Base-by-base conservation (phyloP, 257 asterid species). In the Vinca minor region DNA sequence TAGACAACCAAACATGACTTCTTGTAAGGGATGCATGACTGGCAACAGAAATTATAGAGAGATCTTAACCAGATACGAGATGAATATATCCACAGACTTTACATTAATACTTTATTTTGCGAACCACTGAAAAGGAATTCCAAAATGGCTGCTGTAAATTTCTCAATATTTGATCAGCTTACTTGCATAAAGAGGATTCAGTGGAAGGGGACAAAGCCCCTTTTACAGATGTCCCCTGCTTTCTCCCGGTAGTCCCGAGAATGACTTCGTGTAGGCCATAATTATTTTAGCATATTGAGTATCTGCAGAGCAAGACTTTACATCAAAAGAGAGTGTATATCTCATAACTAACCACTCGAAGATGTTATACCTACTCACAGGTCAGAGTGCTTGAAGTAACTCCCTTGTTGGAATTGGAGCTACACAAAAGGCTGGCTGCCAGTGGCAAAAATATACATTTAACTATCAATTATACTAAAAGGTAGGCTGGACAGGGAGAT, bases 161-260 rank as follows among this genome's bases (percentile, higher is more conserved):
- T 62, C 35, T 58, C 49, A 14, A 76, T 20, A 62, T 50, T 38
- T 49, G 39, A 66, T 63, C 38, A 6, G 59, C 71, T 77, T 81
- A 92, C 98, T 92, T 87, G 96, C 98, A 89, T 73, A 89, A 66
- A 69, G 87, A 81, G 44, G 96, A 76, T 82, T 89, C 89, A 0
- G 96, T 89, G 65, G 96, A 83, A 73, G 91, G 93, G 69, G 70
- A 82, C 44, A 81, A 47, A 17, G 96, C 87, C 59, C 98, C 98
- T 79, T 92, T 92, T 46, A 88, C 81, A 68, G 98, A 89, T 44
- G 96, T 87, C 36, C 98, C 98, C 83, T 89, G 95, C 85, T 92
- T 92, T 77, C 96, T 81, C 64, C 96, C 98, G n/a, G 88, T 89
- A 69, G 94, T 89, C 66, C 96, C 96, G 62, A 92, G 97, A 71